These are phyloP conservation scores for Sphaerobolus stellatus DNA, from an alignment of 1,284 basidiomycete genomes.

Conservation along the genomic window DNA sequence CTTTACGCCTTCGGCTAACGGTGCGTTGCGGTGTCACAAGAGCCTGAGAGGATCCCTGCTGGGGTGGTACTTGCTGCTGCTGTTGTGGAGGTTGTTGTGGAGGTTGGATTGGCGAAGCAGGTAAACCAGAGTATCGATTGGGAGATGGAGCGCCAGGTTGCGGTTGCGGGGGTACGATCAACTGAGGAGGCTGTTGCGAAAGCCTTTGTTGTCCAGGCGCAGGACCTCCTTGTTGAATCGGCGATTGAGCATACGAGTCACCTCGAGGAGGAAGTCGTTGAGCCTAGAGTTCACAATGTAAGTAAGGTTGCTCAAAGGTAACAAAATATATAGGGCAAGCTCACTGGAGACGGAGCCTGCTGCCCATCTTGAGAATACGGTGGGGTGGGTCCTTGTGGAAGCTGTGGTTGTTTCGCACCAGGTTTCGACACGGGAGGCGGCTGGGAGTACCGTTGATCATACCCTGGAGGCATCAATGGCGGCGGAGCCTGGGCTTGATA, in stretches of 20 bases:
- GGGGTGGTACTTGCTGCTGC: constrained; percentile 24
- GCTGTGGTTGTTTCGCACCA: too few species aligned
- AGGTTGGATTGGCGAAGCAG: too few species aligned
- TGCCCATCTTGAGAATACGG: constrained; percentile 14
- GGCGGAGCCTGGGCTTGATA: constrained; percentile 25
- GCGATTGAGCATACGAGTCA: constrained; percentile 3
- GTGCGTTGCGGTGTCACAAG: constrained; percentile 1
- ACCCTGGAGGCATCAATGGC: constrained; percentile 26
- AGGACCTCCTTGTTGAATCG: neutral
- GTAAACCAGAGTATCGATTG: too few species aligned
- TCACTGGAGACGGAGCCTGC: constrained; percentile 7
- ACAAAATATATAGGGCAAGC: neutral
- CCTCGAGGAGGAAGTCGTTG: constrained; percentile 3
- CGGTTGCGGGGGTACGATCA: constrained; percentile 16
- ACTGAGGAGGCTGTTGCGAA: constrained; percentile 23
- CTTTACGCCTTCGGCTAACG: constrained; percentile 56
- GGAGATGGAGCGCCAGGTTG: constrained; percentile 22
- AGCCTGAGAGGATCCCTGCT: constrained; percentile 1
- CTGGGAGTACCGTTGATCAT: constrained; percentile 44
- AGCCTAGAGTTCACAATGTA: constrained; percentile 1
- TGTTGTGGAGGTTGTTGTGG: constrained; percentile 26
- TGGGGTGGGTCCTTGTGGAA: constrained; percentile 8
- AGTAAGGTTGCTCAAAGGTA: neutral
- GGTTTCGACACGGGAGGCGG: constrained; percentile 32
- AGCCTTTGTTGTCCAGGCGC: constrained; percentile 17